phyloP scores from a whole-genome alignment of 2,329 filamentous ascomycete species.

The Epichloe scottii region DNA sequence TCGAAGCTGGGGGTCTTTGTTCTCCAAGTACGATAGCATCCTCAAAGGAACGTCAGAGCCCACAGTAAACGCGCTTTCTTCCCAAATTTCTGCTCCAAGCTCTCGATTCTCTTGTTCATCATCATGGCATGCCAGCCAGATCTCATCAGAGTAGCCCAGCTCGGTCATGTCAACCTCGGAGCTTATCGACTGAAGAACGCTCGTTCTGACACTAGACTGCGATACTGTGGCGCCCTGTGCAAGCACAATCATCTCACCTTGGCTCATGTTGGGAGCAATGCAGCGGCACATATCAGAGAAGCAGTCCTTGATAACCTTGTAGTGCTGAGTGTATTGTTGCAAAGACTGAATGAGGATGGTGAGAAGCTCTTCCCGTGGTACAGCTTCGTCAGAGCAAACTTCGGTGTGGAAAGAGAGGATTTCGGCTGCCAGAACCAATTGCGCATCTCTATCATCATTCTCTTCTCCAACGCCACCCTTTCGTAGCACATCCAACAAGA shows the following conservation, averaged over 20 bases:
- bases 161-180: slow-evolving; percentile 87
- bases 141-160: slow-evolving; percentile 71
- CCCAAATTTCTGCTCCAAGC: slow-evolving; percentile 81
- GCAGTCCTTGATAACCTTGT: slow-evolving; percentile 89
- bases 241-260: slow-evolving; percentile 62
- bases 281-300: slow-evolving; percentile 76
- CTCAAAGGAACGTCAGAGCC: slow-evolving; percentile 50
- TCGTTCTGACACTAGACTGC: slow-evolving; percentile 67
- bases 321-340: slow-evolving; percentile 83
- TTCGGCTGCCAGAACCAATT: slow-evolving; percentile 79
- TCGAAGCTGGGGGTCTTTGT: slow-evolving; percentile 68
- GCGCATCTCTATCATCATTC: slow-evolving; percentile 73
- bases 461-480: slow-evolving; percentile 64
- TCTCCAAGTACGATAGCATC: slow-evolving; percentile 69
- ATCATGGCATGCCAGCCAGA: slow-evolving; percentile 90
- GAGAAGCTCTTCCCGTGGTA: slow-evolving; percentile 67
- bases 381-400: slow-evolving; percentile 58
- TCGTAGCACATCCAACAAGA: slow-evolving; percentile 67
- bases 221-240: slow-evolving; percentile 67
- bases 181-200: slow-evolving; percentile 80
- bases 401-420: slow-evolving; percentile 81
- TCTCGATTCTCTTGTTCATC: slow-evolving; percentile 78
- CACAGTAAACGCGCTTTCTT: slow-evolving; percentile 73
- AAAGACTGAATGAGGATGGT: slow-evolving; percentile 64
- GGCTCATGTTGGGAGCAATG: slow-evolving; percentile 67